Evolutionary conservation across 768 basidiomycete species (phyloP).

Genomic region (Podaxis sp.): DNA sequence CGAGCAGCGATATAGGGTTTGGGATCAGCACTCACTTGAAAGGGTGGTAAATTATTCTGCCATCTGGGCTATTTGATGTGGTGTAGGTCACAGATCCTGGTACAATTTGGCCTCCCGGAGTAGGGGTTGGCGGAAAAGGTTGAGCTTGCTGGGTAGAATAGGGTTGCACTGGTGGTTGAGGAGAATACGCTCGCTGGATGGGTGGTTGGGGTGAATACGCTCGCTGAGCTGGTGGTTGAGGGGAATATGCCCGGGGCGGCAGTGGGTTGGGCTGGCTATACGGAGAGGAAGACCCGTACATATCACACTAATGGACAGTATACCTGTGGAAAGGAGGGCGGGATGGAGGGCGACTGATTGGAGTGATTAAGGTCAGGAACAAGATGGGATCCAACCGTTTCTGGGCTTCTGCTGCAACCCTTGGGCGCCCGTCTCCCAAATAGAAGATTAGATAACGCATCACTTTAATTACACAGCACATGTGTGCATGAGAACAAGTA

Average conservation of each 20-base stretch:
- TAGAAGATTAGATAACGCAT: conserved; percentile 15
- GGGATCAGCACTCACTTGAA: conserved; percentile 47
- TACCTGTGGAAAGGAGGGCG: neutral
- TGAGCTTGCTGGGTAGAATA: conserved; percentile 4
- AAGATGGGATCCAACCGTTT: neutral
- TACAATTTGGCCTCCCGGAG: conserved; percentile 41
- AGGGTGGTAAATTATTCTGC: conserved; percentile 62
- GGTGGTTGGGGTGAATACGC: conserved; percentile 13
- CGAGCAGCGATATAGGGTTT: conserved; percentile 2
- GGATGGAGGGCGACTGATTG: neutral
- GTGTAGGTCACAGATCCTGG: conserved; percentile 76
- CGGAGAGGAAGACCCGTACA: conserved; percentile 22
- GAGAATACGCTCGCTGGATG: conserved; percentile 17
- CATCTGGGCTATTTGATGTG: conserved; percentile 60
- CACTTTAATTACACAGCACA: conserved; percentile 3
- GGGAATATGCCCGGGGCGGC: conserved; percentile 10
- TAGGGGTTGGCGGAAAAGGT: neutral
- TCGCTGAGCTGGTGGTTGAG: conserved; percentile 16
- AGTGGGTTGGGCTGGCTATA: conserved; percentile 19
- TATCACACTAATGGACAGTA: neutral
- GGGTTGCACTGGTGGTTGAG: conserved; percentile 3
- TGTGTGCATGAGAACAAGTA: conserved; percentile 1
- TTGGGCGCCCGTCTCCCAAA: neutral
- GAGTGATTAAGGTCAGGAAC: neutral
- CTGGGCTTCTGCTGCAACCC: neutral